Conservation (phyloP, 1,284 basidiomycete genomes). For the Lignosus rhinocerotis region DNA sequence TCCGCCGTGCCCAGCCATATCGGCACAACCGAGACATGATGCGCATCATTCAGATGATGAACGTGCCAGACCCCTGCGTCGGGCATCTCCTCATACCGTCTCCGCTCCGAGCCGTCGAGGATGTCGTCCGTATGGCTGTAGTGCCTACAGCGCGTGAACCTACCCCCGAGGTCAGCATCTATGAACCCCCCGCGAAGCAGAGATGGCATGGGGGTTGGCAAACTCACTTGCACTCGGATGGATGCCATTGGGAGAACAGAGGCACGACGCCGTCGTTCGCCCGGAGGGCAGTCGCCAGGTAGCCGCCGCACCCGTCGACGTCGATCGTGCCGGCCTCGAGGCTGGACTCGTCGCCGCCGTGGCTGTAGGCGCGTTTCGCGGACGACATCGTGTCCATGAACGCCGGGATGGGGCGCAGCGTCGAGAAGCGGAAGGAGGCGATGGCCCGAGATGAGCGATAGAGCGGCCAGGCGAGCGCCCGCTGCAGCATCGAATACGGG, state of each 20-base stretch:
- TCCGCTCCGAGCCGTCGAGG: constrained; percentile 4
- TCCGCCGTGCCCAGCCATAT: constrained; percentile 37
- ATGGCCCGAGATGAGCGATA: constrained; percentile 31
- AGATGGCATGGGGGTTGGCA: neutral
- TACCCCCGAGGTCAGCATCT: neutral
- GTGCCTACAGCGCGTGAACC: constrained; percentile 28
- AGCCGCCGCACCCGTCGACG: constrained; percentile 4
- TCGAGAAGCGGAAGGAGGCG: constrained; percentile 40
- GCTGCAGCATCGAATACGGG: constrained; percentile 1
- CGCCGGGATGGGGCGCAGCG: constrained; percentile 38
- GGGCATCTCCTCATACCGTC: constrained; percentile 13
- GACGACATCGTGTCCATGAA: constrained; percentile 27
- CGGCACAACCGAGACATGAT: constrained; percentile 46
- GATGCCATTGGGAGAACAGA: constrained; percentile 56
- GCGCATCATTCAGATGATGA: constrained; percentile 34
- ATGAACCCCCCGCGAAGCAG: neutral
- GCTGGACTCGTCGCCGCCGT: neutral
- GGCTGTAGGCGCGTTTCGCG: neutral
- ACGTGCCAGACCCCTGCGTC: constrained; percentile 48
- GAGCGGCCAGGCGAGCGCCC: constrained; percentile 23
- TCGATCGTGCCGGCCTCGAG: constrained; percentile 14
- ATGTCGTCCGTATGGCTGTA: constrained; percentile 12
- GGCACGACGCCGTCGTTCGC: constrained; percentile 54
- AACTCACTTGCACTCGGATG: constrained; percentile 43
- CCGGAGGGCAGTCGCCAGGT: constrained; percentile 17